Evolutionary conservation across 148 eudicot species (phyloP), one percentile per base, ranked within the genome.

Genomic region (Polygonum maritimum): DNA sequence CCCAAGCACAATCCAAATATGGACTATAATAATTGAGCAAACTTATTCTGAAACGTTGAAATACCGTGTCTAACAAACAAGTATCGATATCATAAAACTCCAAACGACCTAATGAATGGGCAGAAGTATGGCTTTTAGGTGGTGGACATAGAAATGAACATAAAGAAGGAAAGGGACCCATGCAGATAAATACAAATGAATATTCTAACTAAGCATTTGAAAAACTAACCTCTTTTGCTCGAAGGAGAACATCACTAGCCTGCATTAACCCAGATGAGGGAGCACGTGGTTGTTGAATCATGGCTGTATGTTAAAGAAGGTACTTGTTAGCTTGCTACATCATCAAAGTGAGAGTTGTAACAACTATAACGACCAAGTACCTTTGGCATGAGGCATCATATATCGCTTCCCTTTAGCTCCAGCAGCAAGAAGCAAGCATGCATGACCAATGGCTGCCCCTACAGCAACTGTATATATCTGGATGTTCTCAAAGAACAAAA

Each of bases 341-440:
- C 7, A 76, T 47, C 51, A 51, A 18, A 33, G 47, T 12, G 18
- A 54, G 67, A 47, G 7, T 54, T 16, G 63, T 4, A 19, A 21
- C 26, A 47, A 31, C 33, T 18, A 51, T 76, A 83, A 48, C 48
- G 58, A 44, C 74, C 62, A 79, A 71, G 72, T 73, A 95, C 99
- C 99, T 85, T 81, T 86, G 73, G 97, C 86, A 86, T 90, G 87
- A 4, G 96, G 99, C 92, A 89, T 80, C 87, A 85, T 87, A 82
- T 78, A 91, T 83, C 99, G 85, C 78, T 89, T 86, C 52, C 99
- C 99, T 82, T 92, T 92, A 74, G 91, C 80, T 74, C 99, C 99
- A 69, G 99, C 92, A 44, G 99, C 85, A 78, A 95, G 99, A 71
- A 95, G 84, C 76, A 95, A 88, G 76, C 99, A 95, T 74, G 99